Conservation (phyloP, 306 rosid genomes). For the Lathyrus tuberosus region DNA sequence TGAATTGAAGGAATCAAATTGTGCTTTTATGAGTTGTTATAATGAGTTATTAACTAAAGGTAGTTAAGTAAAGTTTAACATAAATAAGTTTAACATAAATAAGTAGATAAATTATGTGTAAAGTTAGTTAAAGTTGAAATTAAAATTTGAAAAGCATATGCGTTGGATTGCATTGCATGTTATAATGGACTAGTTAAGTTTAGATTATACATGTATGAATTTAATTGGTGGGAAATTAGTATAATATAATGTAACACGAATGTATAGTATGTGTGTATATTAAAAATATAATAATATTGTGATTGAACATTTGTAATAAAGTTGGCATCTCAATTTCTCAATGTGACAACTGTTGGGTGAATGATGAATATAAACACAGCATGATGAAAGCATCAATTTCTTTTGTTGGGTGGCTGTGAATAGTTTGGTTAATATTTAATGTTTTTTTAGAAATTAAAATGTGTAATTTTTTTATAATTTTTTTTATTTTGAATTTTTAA, state of each 20-base stretch:
- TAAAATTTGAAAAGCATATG: conserved; percentile 36
- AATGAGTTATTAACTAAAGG: conserved; percentile 59
- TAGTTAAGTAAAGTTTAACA: conserved; percentile 47
- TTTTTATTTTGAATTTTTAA: too few species aligned
- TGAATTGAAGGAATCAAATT: conserved; percentile 58
- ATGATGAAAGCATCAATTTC: conserved; percentile 56
- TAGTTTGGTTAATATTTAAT: background rate
- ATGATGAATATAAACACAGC: conserved; percentile 47
- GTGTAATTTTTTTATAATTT: too few species aligned
- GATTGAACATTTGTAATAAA: background rate
- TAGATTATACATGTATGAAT: conserved; percentile 17
- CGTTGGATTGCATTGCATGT: conserved; percentile 43
- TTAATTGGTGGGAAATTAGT: conserved; percentile 6
- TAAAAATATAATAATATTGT: background rate
- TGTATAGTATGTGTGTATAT: background rate
- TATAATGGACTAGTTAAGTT: conserved; percentile 37
- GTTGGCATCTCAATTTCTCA: conserved; percentile 5
- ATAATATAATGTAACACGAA: background rate
- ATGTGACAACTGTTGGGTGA: conserved; percentile 52
- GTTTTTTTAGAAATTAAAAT: too few species aligned
- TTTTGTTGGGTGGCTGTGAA: conserved; percentile 10
- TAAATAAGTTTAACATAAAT: conserved; percentile 58
- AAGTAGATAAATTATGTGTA: conserved; percentile 52
- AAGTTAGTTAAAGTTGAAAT: conserved; percentile 55
- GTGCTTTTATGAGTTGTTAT: conserved; percentile 78